These are phyloP conservation scores for Phytophthora cactorum DNA, from an alignment of 352 stramenopile genomes.

Conservation along the genomic window DNA sequence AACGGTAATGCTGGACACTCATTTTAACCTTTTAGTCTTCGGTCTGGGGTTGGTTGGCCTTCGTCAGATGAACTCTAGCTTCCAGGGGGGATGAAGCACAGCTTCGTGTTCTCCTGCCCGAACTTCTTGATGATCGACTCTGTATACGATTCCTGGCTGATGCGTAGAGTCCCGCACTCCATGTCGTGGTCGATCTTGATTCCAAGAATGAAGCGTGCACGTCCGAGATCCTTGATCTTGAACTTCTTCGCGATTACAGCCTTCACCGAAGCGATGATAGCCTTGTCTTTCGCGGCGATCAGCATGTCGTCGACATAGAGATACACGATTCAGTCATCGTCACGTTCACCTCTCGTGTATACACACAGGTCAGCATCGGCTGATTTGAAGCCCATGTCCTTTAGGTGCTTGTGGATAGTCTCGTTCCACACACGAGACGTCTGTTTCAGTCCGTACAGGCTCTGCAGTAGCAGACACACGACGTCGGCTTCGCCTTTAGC, in stretches of 20 bases:
- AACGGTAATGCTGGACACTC: no score
- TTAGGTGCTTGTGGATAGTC: background rate
- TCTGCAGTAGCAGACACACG: background rate
- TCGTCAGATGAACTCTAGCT: no score
- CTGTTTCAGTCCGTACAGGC: background rate
- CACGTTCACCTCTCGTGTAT: background rate
- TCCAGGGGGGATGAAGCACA: no score
- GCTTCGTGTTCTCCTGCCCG: no score
- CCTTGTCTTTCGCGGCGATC: background rate
- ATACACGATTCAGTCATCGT: background rate
- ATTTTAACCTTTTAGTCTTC: no score
- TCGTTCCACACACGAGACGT: background rate
- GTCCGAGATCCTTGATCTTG: background rate
- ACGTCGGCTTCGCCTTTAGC: background rate
- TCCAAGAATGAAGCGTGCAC: background rate
- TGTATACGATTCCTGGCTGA: background rate
- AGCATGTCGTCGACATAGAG: background rate
- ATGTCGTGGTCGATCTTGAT: background rate
- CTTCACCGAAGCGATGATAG: background rate
- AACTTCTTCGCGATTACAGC: background rate
- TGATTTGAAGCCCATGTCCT: background rate
- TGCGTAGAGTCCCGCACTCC: background rate
- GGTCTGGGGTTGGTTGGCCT: no score
- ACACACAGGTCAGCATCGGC: background rate
- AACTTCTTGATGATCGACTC: background rate